These are phyloP conservation scores for Brasenia schreberi DNA, from an alignment of 164 flowering plant genomes.

Conservation along the genomic window DNA sequence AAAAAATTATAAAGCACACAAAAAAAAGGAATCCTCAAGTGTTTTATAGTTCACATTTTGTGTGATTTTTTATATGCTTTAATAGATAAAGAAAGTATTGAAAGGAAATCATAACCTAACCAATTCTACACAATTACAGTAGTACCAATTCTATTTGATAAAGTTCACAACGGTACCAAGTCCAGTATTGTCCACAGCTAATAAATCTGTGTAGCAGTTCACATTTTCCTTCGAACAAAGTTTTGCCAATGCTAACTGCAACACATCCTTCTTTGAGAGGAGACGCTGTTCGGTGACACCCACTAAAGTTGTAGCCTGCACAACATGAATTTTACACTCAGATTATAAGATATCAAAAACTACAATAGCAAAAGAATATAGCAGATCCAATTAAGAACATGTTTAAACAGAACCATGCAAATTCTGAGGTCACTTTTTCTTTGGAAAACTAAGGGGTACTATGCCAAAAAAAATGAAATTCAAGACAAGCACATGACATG, in stretches of 20 bases:
- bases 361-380: not conserved
- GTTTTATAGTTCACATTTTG: no score
- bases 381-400: not conserved
- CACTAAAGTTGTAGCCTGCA: constrained; percentile 34
- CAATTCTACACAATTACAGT: no score
- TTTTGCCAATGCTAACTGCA: constrained; percentile 48
- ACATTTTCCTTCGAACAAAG: constrained; percentile 44
- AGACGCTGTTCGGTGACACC: constrained; percentile 80
- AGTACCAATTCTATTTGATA: not conserved
- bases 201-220: constrained; percentile 39
- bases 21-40: no score
- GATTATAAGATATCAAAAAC: no score
- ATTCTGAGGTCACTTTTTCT: not conserved
- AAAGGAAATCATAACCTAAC: no score
- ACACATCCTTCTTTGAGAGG: constrained; percentile 26
- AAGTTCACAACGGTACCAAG: constrained; percentile 33
- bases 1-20: no score
- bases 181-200: constrained; percentile 19
- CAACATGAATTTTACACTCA: not conserved
- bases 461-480: not conserved
- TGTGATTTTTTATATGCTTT: no score
- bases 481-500: not conserved
- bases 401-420: not conserved
- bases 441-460: not conserved
- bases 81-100: no score